Conservation (phyloP, 106 monocot species). For the Allium cepa region DNA sequence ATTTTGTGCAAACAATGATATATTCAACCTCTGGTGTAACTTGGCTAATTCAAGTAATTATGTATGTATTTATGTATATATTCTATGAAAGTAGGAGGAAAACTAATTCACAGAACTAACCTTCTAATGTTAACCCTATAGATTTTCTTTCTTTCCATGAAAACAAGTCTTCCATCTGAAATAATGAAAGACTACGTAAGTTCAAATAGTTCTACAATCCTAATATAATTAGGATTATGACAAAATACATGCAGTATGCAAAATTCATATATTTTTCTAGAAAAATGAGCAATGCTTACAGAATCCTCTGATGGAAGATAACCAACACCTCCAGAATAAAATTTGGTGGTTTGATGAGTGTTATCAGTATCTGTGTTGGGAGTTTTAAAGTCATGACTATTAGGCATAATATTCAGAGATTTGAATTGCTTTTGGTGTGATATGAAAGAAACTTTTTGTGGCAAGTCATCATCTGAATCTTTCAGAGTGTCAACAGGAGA, state of each 20-base stretch:
- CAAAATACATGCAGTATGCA: not conserved
- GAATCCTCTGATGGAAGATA: conserved; percentile 4
- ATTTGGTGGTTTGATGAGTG: conserved; percentile 11
- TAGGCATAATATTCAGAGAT: conserved; percentile 31
- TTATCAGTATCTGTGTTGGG: conserved; percentile 22
- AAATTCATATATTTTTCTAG: not conserved
- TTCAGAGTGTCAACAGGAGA: conserved; percentile 1
- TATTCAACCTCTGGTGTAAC: no score
- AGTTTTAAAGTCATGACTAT: conserved; percentile 13
- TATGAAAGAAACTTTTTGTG: conserved; percentile 19
- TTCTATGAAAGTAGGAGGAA: no score
- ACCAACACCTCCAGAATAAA: conserved; percentile 12
- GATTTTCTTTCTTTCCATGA: conserved; percentile 6
- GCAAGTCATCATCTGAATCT: conserved; percentile 3
- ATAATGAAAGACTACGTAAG: no score
- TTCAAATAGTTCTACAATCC: no score
- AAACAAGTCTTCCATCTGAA: conserved; percentile 30
- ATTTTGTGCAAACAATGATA: no score
- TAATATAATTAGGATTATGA: no score
- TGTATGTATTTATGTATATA: no score
- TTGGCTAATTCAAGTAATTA: no score
- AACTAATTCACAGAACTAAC: conserved; percentile 14
- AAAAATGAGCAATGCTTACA: not conserved
- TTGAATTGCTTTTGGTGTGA: conserved; percentile 28
- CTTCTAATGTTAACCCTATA: conserved; percentile 9